Evolutionary conservation across 2,329 filamentous ascomycete species (phyloP).

Genomic region (Fusarium sambucinum): DNA sequence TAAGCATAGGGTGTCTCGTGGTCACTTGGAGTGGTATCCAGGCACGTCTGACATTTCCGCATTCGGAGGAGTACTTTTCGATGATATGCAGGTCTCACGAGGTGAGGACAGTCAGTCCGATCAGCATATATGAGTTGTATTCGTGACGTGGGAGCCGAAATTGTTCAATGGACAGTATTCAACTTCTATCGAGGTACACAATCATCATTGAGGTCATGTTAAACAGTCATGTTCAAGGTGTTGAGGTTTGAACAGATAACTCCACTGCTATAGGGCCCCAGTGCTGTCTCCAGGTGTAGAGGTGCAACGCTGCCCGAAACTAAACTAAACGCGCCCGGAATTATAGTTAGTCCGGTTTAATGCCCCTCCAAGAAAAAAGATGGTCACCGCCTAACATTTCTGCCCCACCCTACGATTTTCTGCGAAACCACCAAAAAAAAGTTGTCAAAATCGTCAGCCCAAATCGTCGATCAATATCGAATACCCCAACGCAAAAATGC

Average conservation of each 20-base stretch:
- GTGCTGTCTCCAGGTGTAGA: not conserved
- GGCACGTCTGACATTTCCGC: slow-evolving; percentile 38
- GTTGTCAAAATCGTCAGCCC: slow-evolving; percentile 1
- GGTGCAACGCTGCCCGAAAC: too few species aligned
- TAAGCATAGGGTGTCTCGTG: slow-evolving; percentile 9
- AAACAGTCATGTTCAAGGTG: not conserved
- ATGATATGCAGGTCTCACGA: not conserved
- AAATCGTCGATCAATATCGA: not conserved
- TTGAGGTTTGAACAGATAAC: not conserved
- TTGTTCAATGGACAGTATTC: not conserved
- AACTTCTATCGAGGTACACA: not conserved
- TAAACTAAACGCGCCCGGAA: not conserved
- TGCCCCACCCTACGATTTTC: slow-evolving; percentile 9
- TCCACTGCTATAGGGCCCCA: not conserved
- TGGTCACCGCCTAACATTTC: slow-evolving; percentile 7
- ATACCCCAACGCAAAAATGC: not conserved
- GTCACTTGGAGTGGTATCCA: not conserved
- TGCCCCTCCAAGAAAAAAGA: slow-evolving; percentile 11
- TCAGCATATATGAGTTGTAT: not conserved
- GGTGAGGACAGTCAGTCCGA: not conserved
- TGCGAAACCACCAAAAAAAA: slow-evolving; percentile 11
- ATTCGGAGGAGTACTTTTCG: slow-evolving; percentile 19
- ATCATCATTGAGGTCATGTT: not conserved
- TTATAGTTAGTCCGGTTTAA: not conserved
- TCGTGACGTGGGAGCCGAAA: not conserved